Evolutionary conservation across 2,329 filamentous ascomycete genomes (phyloP), one percentile per base, ranked within the genome.

Genomic region (Mycosphaerelloides madeirae): DNA sequence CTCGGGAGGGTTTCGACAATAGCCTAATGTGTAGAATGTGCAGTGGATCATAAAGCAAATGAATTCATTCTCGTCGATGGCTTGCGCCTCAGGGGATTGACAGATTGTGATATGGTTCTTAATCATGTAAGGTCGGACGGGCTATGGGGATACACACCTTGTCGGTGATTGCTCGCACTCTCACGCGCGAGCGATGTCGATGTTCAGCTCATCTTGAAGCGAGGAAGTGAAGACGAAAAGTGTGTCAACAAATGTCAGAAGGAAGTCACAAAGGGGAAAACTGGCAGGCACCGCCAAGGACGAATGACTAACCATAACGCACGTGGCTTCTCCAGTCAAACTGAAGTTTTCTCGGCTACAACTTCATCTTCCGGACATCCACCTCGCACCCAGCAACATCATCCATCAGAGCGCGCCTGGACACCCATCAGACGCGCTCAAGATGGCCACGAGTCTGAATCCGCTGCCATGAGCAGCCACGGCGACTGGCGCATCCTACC

Each of bases 21-120:
- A n/a, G n/a, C n/a, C n/a, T n/a, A n/a, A n/a, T n/a, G 41, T 38
- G 29, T 25, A 9, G 22, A 15, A 18, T 18, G 12, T 35, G 33
- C 14, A 28, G 38, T 18, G 44, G 47, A 55, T 59, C 55, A 62
- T 64, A 66, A 59, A 60, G 72, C 68, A 73, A 71, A 63, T 63
- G 69, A 54, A 48, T 71, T 69, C 68, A 66, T 68, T 68, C 68
- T 76, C 71, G 67, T 78, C 73, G 74, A 71, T 65, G 72, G 68
- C 68, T 71, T 65, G 55, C 50, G 71, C 68, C 72, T 87, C 83
- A 85, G 84, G 75, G 81, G 84, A 87, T 87, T 87, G 84, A 87
- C 84, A 87, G 84, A 87, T 86, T 80, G 73, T 57, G 50, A 52
- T 56, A 51, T 71, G 70, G 70, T 63, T 74, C 70, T 80, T 85